Conservation (phyloP, 2,329 filamentous ascomycete species). For the Fusarium bulbicola region DNA sequence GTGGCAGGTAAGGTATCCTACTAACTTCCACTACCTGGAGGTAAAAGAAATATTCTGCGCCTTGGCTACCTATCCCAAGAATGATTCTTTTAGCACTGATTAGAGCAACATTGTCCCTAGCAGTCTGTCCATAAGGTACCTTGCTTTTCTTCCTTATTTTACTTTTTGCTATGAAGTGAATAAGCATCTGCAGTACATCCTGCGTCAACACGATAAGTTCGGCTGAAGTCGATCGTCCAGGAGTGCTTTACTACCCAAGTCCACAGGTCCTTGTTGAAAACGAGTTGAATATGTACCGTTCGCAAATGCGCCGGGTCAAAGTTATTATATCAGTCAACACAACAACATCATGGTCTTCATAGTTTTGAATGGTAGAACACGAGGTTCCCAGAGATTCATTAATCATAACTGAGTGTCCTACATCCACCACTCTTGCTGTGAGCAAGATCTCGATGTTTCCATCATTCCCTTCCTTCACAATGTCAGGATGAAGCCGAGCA, state of each 20-base stretch:
- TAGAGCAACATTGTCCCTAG: background rate
- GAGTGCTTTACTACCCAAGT: background rate
- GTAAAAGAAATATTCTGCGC: background rate
- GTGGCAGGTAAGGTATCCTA: background rate
- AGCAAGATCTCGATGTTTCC: conserved; percentile 27
- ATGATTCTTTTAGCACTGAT: background rate
- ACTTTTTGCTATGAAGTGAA: background rate
- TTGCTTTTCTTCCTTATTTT: background rate
- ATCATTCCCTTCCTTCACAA: conserved; percentile 38
- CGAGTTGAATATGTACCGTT: background rate
- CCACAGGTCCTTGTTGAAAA: background rate
- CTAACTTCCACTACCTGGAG: background rate
- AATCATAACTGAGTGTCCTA: conserved; percentile 34
- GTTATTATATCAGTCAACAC: background rate
- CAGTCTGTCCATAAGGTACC: background rate
- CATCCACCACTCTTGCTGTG: conserved; percentile 29
- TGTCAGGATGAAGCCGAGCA: conserved; percentile 19
- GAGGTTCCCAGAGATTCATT: conserved; percentile 36
- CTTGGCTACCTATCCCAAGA: background rate
- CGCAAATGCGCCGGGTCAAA: background rate
- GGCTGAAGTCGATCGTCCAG: background rate
- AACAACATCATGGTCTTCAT: background rate
- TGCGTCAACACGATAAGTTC: background rate
- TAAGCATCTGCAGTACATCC: background rate
- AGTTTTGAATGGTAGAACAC: conserved; percentile 26